phyloP scores from a whole-genome alignment of 345 rosid genomes.

The Excoecaria cochinchinensis region DNA sequence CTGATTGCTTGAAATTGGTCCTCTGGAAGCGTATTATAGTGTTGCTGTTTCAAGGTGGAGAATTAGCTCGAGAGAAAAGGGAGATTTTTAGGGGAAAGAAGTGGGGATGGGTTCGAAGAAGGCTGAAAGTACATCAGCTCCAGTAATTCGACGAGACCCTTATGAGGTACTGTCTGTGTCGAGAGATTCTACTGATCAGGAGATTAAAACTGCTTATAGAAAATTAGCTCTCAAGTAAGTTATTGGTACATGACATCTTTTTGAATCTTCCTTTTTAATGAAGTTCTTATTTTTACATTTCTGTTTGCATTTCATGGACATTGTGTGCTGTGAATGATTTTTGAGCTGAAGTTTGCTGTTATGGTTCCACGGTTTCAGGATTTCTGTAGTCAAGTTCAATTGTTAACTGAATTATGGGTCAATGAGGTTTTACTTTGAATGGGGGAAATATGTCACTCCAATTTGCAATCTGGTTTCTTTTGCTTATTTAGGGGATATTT shows the following conservation, averaged over 20 bases:
- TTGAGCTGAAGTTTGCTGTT: constrained; percentile 11
- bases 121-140: constrained; percentile 71
- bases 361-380: neutral
- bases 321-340: neutral
- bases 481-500: neutral
- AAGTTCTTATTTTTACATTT: neutral
- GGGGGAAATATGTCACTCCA: neutral
- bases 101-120: constrained; percentile 31
- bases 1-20: neutral
- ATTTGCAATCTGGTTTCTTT: neutral
- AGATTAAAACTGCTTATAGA: constrained; percentile 89
- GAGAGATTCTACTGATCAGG: constrained; percentile 86
- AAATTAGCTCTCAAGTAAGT: constrained; percentile 96
- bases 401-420: constrained; percentile 16
- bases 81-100: neutral
- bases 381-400: neutral
- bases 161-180: constrained; percentile 89
- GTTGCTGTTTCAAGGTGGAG: constrained; percentile 3
- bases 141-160: constrained; percentile 69
- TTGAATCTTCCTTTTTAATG: neutral
- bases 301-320: neutral
- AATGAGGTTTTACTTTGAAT: neutral
- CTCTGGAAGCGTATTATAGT: neutral
- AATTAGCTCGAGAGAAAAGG: neutral
- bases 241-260: neutral